Evolutionary conservation across 345 rosid species (phyloP), one percentile per base, ranked within the genome.

Genomic region (Heritiera littoralis): DNA sequence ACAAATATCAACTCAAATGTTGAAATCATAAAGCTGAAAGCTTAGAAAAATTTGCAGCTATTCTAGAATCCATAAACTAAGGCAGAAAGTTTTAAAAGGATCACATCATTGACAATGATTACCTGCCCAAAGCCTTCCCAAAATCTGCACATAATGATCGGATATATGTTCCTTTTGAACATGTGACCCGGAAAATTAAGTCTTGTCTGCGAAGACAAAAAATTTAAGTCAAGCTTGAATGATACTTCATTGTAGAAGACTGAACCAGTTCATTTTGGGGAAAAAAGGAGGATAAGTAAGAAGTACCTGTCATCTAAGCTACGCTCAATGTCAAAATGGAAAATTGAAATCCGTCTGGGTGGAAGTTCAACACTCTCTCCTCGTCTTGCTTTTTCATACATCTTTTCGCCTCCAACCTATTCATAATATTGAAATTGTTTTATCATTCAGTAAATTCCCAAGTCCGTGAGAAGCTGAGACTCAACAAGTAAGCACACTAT

Each of bases 331-430:
- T 94, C 92, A 80, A 94, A 92, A 80, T 87, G 79, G 83, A 91
- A 90, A 86, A 96, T 89, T 2, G 98, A 96, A 81, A 94, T 92
- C 83, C 88, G 88, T 84, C 99, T 89, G 0, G 98, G 97, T 58
- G 97, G 81, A 81, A 96, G 97, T 84, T 96, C 98, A 18, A 94
- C 70, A 1, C 84, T 91, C 85, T 93, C 99, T 78, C 99, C 98
- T 89, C 92, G 87, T 88, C 99, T 94, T 63, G 98, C 97, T 89
- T 96, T 96, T 0, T 92, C 98, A 63, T 96, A 96, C 98, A 96
- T 92, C 85, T 78, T 96, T 85, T 96, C 98, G 15, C 99, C 98
- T 84, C 95, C 97, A 80, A 94, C 92, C 99, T 94, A 69, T 76
- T 71, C 71, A 68, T 18, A 6, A 18, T 55, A 73, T 35, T 38